phyloP scores from a whole-genome alignment of 2,329 filamentous ascomycete species.

The Blumeria hordei region DNA sequence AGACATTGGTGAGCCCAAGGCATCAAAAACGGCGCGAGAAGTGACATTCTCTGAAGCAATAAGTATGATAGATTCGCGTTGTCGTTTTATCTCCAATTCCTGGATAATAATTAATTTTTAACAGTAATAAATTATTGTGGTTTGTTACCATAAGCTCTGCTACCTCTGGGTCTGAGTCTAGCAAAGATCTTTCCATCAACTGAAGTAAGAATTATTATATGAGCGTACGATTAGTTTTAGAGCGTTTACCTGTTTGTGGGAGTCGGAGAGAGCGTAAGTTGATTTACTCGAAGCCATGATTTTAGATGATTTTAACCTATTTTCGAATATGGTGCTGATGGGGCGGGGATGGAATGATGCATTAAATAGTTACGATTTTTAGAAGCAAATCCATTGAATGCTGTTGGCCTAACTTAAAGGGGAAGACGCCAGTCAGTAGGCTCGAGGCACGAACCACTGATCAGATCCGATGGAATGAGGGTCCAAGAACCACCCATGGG shows the following conservation, averaged over 20 bases:
- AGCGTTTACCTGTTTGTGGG: conserved; percentile 1
- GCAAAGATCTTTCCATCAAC: conserved; percentile 2
- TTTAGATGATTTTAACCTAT: too few species aligned
- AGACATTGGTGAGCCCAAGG: conserved; percentile 79
- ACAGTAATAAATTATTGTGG: not conserved
- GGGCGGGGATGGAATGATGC: too few species aligned
- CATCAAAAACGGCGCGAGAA: conserved; percentile 76
- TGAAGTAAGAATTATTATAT: not conserved
- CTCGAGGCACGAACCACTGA: not conserved
- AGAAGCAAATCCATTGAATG: too few species aligned
- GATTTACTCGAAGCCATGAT: too few species aligned
- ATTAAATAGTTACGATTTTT: too few species aligned
- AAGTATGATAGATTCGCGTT: conserved; percentile 96
- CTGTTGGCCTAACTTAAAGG: too few species aligned
- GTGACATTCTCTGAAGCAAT: conserved; percentile 94
- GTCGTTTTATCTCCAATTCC: conserved; percentile 66
- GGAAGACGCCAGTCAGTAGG: too few species aligned
- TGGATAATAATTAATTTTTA: not conserved
- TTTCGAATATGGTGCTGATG: too few species aligned
- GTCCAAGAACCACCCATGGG: too few species aligned
- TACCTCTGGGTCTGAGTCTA: not conserved
- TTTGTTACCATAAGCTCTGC: not conserved
- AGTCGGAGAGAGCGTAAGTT: conserved; percentile 1
- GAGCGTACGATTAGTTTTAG: not conserved
- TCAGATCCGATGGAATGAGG: too few species aligned